These are phyloP conservation scores for Verticillium zaregamsianum DNA, from an alignment of 2,329 filamentous ascomycete species.

Conservation along the genomic window DNA sequence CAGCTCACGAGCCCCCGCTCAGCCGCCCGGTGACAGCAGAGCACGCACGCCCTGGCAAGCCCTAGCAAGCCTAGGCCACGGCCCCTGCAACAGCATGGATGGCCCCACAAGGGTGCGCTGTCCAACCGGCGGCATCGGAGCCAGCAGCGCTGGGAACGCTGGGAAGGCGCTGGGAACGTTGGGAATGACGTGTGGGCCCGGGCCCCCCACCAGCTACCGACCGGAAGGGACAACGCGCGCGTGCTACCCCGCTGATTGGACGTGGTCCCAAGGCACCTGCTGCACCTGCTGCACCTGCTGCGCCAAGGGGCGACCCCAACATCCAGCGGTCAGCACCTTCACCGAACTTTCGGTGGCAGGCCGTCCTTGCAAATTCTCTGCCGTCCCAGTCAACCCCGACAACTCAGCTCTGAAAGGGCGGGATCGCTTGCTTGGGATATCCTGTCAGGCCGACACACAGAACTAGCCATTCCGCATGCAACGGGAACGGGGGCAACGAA, in stretches of 20 bases:
- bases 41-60: neutral
- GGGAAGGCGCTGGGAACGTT: too few relatives aligned
- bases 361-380: neutral
- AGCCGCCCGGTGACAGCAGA: neutral
- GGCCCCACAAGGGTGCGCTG: neutral
- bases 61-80: neutral
- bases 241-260: slow-evolving; percentile 3
- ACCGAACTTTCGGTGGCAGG: neutral
- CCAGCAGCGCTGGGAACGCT: neutral
- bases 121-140: neutral
- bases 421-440: slow-evolving; percentile 5
- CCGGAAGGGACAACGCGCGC: neutral
- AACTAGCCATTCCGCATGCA: slow-evolving; percentile 4
- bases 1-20: neutral
- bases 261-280: neutral
- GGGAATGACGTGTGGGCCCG: neutral
- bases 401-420: neutral
- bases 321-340: slow-evolving; percentile 1
- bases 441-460: slow-evolving; percentile 14
- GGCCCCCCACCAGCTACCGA: slow-evolving; percentile 1
- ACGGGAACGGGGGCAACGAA: neutral
- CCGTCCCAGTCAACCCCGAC: neutral
- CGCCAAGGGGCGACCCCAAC: neutral
- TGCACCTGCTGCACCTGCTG: slow-evolving; percentile 1
- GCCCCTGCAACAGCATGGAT: neutral